Evolutionary conservation across 176 grass and related monocot species (phyloP).

Genomic region (Oryza glaberrima): DNA sequence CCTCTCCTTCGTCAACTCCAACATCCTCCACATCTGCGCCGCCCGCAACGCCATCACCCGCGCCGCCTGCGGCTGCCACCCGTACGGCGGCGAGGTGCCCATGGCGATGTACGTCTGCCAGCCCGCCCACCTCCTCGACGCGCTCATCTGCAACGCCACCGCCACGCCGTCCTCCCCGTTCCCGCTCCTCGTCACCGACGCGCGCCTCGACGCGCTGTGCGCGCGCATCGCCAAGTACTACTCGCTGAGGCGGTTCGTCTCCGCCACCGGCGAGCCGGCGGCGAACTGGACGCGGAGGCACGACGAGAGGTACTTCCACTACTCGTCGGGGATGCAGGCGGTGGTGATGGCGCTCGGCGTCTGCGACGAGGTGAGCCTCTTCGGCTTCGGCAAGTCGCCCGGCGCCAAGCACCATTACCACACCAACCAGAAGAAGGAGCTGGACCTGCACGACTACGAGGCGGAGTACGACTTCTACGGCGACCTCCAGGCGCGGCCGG

Average conservation of each 20-base stretch:
- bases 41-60: constrained; percentile 12
- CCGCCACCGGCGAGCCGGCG: constrained; percentile 48
- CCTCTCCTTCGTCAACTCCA: constrained; percentile 82
- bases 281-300: constrained; percentile 54
- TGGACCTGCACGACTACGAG: constrained; percentile 81
- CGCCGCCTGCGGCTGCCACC: constrained; percentile 54
- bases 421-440: constrained; percentile 72
- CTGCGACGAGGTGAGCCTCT: constrained; percentile 60
- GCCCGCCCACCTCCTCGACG: constrained; percentile 61
- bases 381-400: constrained; percentile 76
- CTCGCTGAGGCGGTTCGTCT: constrained; percentile 66
- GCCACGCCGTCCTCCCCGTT: constrained; percentile 26
- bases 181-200: constrained; percentile 70
- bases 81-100: constrained; percentile 49
- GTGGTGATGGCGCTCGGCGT: constrained; percentile 64
- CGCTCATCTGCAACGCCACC: constrained; percentile 66
- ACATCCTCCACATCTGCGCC: constrained; percentile 71
- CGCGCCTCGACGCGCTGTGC: constrained; percentile 72
- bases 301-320: constrained; percentile 79
- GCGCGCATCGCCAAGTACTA: constrained; percentile 77
- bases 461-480: constrained; percentile 87
- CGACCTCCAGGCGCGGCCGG: constrained; percentile 61
- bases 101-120: constrained; percentile 63
- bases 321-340: constrained; percentile 86
- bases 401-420: constrained; percentile 82